Base-by-base conservation (phyloP, 176 grass and related monocot genomes). In the Zizania latifolia region DNA sequence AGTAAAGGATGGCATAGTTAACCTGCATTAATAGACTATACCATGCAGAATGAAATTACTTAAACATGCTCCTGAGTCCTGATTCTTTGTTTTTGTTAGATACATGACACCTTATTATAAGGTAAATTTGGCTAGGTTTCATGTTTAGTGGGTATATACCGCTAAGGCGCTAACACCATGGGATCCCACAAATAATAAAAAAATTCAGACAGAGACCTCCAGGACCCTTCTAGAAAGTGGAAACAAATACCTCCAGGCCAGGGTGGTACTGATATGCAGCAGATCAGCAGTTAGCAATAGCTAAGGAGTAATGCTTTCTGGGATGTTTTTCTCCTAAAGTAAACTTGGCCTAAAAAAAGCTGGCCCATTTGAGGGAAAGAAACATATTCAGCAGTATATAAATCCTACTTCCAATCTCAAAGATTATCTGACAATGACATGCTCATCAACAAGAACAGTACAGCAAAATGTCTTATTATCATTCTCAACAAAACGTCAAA, bases 301-400 rank as follows among this genome's bases (percentile, higher is more conserved):
- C 34, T 41, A 50, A 64, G 17, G 17, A 64, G 57, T 72, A n/a
- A 44, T 38, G 43, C 8, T 29, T 38, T 54, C 37, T 62, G 4
- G 4, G 7, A 67, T 56, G 19, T 60, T 64, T 31, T n/a, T n/a
- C n/a, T 51, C 46, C 45, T 48, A 45, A 45, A 3, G 65, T 68
- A 45, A 68, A 44, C 17, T 75, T 30, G 6, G 17, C 37, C 37
- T 61, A 37, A 71, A 22, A 58, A 59, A 22, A 10, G 17, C n/a
- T n/a, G 27, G 55, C 27, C 10, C 26, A 71, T 84, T 77, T 77
- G 54, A 43, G 8, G n/a, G 8, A 77, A 70, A 54, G 35, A 40
- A 51, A 58, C 3, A 10, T 13, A 71, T 53, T 48, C 55, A 71
- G 53, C n/a, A 78, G 44, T 10, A 2, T 29, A 35, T 44, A 32